Evolutionary conservation across 768 basidiomycete genomes (phyloP).

Genomic region (Multifurca ochricompacta): DNA sequence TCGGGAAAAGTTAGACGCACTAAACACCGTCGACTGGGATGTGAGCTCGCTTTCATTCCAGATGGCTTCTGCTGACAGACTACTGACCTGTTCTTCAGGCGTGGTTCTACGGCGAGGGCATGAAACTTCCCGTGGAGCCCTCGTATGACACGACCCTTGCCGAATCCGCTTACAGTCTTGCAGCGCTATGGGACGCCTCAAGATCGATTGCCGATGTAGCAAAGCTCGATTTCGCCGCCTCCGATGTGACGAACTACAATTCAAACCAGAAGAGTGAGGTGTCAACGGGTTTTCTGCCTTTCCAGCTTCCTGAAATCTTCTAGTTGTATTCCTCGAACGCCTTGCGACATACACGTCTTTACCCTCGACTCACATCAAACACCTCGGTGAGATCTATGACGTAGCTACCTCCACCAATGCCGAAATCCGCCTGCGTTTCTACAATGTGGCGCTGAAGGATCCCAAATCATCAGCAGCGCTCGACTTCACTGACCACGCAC

Average conservation of each 20-base stretch:
- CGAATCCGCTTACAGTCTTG: slow-evolving; percentile 59
- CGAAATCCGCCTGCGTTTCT: slow-evolving; percentile 75
- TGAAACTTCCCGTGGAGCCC: slow-evolving; percentile 62
- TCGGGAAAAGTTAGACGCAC: slow-evolving; percentile 50
- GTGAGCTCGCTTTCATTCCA: slow-evolving; percentile 34
- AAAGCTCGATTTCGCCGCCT: slow-evolving; percentile 44
- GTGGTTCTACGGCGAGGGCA: slow-evolving; percentile 80
- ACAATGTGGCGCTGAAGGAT: slow-evolving; percentile 56
- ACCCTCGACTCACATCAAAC: slow-evolving; percentile 48
- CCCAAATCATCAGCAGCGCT: slow-evolving; percentile 40
- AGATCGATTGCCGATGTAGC: slow-evolving; percentile 39
- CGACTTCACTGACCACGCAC: slow-evolving; percentile 45
- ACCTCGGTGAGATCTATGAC: slow-evolving; percentile 48
- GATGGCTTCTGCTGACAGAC: not conserved
- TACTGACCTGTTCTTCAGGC: slow-evolving; percentile 33
- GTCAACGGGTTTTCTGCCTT: not conserved
- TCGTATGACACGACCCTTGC: slow-evolving; percentile 72
- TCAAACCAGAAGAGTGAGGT: slow-evolving; percentile 68
- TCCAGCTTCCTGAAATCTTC: not conserved
- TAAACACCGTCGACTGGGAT: slow-evolving; percentile 73
- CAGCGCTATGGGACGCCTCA: slow-evolving; percentile 64
- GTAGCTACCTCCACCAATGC: slow-evolving; percentile 56
- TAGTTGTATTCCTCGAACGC: slow-evolving; percentile 80
- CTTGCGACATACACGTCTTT: slow-evolving; percentile 57
- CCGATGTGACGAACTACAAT: slow-evolving; percentile 58